Percentiles rank a stretch among this genome's conserved stretches.
phyloP scores from a whole-genome alignment of 148 eudicot genomes.

The Hydrangea macrophylla region DNA sequence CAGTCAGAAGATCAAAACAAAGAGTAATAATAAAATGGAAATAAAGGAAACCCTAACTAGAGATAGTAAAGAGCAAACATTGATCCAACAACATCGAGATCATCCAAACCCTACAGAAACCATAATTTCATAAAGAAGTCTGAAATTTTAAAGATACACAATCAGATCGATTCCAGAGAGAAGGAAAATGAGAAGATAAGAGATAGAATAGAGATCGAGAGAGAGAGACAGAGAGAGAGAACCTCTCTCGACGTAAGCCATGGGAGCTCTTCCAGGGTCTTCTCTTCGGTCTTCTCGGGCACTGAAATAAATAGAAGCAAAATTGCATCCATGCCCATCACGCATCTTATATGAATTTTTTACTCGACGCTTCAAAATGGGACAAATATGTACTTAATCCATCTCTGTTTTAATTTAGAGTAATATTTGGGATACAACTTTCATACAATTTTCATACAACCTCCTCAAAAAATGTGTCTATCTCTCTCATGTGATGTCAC shows the following conservation, averaged over 20 bases:
- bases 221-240: conserved; percentile 9
- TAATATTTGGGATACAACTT: too few relatives aligned
- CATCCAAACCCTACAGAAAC: background rate
- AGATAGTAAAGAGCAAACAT: background rate
- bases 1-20: background rate
- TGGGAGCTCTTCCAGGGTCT: conserved; percentile 14
- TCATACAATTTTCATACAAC: too few relatives aligned
- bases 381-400: too few relatives aligned
- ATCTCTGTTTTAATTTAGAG: too few relatives aligned
- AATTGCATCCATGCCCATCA: too few relatives aligned
- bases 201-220: too few relatives aligned
- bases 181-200: background rate
- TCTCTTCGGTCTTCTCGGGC: background rate
- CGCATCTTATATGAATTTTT: too few relatives aligned
- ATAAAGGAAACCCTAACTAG: background rate
- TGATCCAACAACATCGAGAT: background rate
- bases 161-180: background rate
- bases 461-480: too few relatives aligned
- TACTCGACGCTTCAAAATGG: too few relatives aligned
- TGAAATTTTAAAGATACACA: too few relatives aligned
- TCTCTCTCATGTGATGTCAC: too few relatives aligned
- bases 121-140: background rate
- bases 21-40: background rate
- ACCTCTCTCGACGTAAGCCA: conserved; percentile 58
- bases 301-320: too few relatives aligned